Base-by-base conservation (phyloP, 2,329 filamentous ascomycete genomes). In the Neonectria magnoliae region DNA sequence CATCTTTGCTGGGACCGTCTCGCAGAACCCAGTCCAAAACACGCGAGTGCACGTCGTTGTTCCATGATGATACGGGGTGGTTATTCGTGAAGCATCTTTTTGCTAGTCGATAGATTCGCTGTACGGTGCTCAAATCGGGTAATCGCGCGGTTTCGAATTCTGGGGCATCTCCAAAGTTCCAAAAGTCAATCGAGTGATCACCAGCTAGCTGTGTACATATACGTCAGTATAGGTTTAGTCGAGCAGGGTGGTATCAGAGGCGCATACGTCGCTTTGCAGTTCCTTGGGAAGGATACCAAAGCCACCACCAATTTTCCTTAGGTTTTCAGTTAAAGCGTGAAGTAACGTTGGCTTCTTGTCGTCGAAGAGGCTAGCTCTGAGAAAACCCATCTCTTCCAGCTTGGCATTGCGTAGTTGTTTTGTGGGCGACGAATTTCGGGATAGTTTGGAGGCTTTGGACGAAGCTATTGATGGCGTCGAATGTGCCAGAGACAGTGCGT, bases 31-130 rank as follows among this genome's bases (percentile, higher is more conserved):
- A 61, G 18, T 61, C 58, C 3, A 61, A 7, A n/a, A 50, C 44
- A 27, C 55, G 41, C 25, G 58, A 55, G 22, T 61, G 58, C 2
- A 61, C 58, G 10, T 61, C 51, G 22, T 56, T 61, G 22, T 48
- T 56, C 58, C 58, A 61, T 18, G 58, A 61, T n/a, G 58, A 56
- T 42, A 56, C 58, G 16, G 58, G 38, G 18, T 56, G 58, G 51
- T 57, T 61, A 11, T 61, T 52, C 9, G 36, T 50, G 22, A 61
- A 61, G 11, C n/a, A 42, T 42, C 38, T 9, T 42, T 42, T 42
- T 42, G 38, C 38, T 9, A 42, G 38, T 20, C 13, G 16, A n/a
- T 42, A 42, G 8, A 20, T 42, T 10, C n/a, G 38, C 20, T 42
- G n/a, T 11, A 42, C n/a, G 4, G 38, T 42, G 16, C 11, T 42